Evolutionary conservation across 1,284 basidiomycete species (phyloP).

Genomic region (Boletus semigastroideus): DNA sequence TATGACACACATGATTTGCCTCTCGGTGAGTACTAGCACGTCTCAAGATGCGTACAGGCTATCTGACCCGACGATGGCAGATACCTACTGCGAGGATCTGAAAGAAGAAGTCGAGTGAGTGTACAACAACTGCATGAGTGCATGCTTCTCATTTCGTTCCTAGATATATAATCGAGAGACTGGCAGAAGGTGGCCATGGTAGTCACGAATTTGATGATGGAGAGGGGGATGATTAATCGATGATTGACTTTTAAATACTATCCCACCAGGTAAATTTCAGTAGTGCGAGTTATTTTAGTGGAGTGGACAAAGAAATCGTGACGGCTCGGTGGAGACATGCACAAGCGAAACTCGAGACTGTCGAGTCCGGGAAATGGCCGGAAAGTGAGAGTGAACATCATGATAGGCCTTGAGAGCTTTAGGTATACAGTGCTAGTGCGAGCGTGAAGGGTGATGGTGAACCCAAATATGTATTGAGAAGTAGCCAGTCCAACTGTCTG

Average conservation of each 20-base stretch:
- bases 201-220: constrained; percentile 68
- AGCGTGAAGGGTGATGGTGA: too few relatives aligned
- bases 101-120: constrained; percentile 77
- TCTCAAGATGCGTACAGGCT: constrained; percentile 2
- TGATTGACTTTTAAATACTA: constrained; percentile 45
- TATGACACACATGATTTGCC: constrained; percentile 65
- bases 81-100: constrained; percentile 82
- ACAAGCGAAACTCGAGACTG: too few relatives aligned
- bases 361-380: too few relatives aligned
- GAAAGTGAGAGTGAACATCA: too few relatives aligned
- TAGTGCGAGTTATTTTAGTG: background rate
- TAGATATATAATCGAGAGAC: constrained; percentile 74
- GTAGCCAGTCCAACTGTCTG: too few relatives aligned
- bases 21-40: constrained; percentile 47
- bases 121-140: background rate
- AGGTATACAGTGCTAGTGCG: too few relatives aligned
- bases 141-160: constrained; percentile 8
- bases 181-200: constrained; percentile 77
- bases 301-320: background rate
- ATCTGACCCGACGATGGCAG: constrained; percentile 38
- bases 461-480: too few relatives aligned
- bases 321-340: too few relatives aligned
- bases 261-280: background rate
- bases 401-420: too few relatives aligned
- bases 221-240: constrained; percentile 73